Evolutionary conservation across 768 basidiomycete species (phyloP).

Genomic region (Leccinum broughii): DNA sequence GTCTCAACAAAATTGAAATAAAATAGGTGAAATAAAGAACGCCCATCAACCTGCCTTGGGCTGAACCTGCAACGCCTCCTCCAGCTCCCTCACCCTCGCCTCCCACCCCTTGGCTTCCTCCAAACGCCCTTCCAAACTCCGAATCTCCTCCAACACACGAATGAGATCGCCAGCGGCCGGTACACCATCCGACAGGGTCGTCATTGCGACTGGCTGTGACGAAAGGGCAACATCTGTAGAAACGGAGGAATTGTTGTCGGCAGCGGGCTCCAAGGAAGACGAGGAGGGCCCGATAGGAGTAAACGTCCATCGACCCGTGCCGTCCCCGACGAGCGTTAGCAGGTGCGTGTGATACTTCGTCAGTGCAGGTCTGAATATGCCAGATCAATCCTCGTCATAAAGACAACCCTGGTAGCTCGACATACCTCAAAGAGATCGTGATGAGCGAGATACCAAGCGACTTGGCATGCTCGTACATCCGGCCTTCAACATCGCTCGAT

Average conservation of each 20-base stretch:
- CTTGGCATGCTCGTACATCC: conserved; percentile 94
- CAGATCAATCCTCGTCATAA: background rate
- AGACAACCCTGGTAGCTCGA: background rate
- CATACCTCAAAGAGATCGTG: conserved; percentile 84
- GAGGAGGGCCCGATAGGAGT: background rate
- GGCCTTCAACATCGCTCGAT: conserved; percentile 92
- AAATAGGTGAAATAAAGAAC: no score
- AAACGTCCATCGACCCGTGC: no score
- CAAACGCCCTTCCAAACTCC: conserved; percentile 22
- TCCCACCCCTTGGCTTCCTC: conserved; percentile 30
- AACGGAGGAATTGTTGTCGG: background rate
- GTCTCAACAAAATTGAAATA: no score
- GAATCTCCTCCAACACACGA: conserved; percentile 30
- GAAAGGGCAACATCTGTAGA: background rate
- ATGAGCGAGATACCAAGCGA: conserved; percentile 87
- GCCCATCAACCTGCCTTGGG: no score
- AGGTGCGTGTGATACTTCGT: conserved; percentile 83
- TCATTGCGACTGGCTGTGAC: background rate
- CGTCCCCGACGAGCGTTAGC: no score
- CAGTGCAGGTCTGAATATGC: conserved; percentile 59
- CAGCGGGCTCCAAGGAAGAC: background rate
- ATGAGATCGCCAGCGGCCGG: conserved; percentile 20
- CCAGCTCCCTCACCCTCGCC: conserved; percentile 27
- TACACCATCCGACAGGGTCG: background rate
- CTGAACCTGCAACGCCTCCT: conserved; percentile 26